Evolutionary conservation across 2,329 filamentous ascomycete genomes (phyloP), one percentile per base, ranked within the genome.

Genomic region (Cucurbitaria berberidis): DNA sequence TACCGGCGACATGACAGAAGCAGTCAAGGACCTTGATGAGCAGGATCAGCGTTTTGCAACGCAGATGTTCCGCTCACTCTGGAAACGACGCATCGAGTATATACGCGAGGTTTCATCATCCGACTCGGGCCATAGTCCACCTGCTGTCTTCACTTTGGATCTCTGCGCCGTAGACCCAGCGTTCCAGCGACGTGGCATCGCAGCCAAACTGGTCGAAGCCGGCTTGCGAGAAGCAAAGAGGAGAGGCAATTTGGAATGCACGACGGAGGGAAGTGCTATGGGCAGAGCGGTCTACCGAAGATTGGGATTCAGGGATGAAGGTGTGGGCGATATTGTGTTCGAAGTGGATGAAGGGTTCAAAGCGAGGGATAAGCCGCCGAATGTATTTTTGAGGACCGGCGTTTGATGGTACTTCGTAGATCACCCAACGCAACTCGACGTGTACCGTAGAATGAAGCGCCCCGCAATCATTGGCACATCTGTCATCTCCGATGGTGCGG

Each of bases 91-190:
- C 10, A 66, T 77, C 9, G 60, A 59, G 32, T 61, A 61, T 42
- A 75, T 78, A 45, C 29, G 35, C 11, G 51, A 62, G 39, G 43
- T 63, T 6, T 42, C 40, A 29, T 27, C 40, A 5, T 35, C 75
- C 6, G 59, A 53, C n/a, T 58, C 56, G 19, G 59, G 39, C 3
- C 47, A 64, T 13, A 59, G 63, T 3, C 74, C 72, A 3, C 81
- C 82, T 0, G 78, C 82, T 0, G 72, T 81, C 2, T 78, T 85
- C 63, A 77, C 77, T 1, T 72, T 86, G 38, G 70, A 72, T 30
- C 56, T 72, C 16, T 73, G 70, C 49, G 79, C 72, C 15, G 82
- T 85, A 5, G 77, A 85, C 53, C 83, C 84, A 0, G 71, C 63
- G 0, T 84, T 80, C 49, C 84, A 86, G 62, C 74, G 82, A 10